phyloP scores from a whole-genome alignment of 768 basidiomycete species.

The Russula abietina region DNA sequence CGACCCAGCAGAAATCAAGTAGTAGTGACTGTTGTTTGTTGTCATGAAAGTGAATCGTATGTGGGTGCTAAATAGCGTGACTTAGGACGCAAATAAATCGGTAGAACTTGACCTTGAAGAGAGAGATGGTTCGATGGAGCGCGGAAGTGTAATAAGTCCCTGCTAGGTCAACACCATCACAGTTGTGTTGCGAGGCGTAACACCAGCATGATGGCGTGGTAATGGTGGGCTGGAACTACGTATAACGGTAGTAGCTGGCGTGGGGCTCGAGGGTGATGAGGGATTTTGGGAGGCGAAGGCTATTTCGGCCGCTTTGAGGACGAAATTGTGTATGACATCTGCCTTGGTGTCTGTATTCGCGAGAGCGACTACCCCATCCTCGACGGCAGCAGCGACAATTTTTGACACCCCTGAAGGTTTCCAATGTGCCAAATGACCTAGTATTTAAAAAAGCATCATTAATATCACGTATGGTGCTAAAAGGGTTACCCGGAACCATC shows the following conservation, averaged over 20 bases:
- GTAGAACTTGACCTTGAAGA: neutral
- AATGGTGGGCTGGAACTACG: neutral
- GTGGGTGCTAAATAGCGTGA: neutral
- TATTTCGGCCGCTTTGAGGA: neutral
- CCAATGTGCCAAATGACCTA: conserved; percentile 35
- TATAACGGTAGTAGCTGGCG: neutral
- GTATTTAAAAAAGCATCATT: neutral
- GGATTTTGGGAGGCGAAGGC: too few relatives aligned
- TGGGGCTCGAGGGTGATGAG: neutral
- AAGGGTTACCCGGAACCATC: conserved; percentile 38
- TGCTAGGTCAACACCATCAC: neutral
- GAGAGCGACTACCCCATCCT: too few relatives aligned
- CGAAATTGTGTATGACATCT: too few relatives aligned
- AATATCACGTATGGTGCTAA: conserved; percentile 19
- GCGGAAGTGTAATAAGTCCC: too few relatives aligned
- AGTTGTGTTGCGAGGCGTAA: neutral
- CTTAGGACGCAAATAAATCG: conserved; percentile 7
- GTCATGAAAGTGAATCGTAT: neutral
- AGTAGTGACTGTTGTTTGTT: neutral
- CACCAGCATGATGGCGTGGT: neutral
- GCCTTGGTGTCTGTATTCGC: too few relatives aligned
- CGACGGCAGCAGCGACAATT: too few relatives aligned
- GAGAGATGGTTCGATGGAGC: neutral
- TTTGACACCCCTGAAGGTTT: conserved; percentile 34
- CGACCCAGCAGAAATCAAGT: neutral